Conservation (phyloP, 306 rosid species). For the Echinosophora koreensis region DNA sequence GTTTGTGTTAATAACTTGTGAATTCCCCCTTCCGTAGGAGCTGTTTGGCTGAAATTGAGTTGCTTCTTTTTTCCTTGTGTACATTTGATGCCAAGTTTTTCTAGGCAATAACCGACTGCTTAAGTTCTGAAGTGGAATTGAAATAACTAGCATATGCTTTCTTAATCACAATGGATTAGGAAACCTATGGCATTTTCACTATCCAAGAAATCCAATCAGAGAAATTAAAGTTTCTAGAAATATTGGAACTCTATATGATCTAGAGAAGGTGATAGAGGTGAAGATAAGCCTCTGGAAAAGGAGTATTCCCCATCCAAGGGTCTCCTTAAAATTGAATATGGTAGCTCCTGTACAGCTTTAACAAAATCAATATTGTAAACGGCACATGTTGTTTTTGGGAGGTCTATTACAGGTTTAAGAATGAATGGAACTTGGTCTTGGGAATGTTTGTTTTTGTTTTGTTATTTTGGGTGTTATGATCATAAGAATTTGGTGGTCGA, state of each 20-base stretch:
- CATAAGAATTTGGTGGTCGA: neutral
- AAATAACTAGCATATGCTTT: conserved; percentile 29
- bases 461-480: neutral
- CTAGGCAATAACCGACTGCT: conserved; percentile 12
- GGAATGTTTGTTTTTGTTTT: too few species aligned
- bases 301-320: too few species aligned
- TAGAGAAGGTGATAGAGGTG: neutral
- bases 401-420: neutral
- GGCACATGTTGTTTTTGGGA: neutral
- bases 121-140: conserved; percentile 29
- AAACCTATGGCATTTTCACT: neutral
- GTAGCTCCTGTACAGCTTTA: neutral
- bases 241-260: neutral
- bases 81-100: conserved; percentile 23
- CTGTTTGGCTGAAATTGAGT: conserved; percentile 1
- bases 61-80: neutral
- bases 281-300: neutral
- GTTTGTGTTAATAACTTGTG: conserved; percentile 30
- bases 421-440: neutral
- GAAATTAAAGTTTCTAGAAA: neutral
- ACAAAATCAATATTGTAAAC: neutral
- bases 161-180: conserved; percentile 29
- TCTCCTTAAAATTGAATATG: too few species aligned
- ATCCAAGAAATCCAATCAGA: neutral
- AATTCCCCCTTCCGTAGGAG: conserved; percentile 1